Percentiles rank a stretch among this genome's conserved stretches.
Evolutionary conservation across 108 stramenopile genomes (phyloP).

Genomic region (Licmophora abbreviata): DNA sequence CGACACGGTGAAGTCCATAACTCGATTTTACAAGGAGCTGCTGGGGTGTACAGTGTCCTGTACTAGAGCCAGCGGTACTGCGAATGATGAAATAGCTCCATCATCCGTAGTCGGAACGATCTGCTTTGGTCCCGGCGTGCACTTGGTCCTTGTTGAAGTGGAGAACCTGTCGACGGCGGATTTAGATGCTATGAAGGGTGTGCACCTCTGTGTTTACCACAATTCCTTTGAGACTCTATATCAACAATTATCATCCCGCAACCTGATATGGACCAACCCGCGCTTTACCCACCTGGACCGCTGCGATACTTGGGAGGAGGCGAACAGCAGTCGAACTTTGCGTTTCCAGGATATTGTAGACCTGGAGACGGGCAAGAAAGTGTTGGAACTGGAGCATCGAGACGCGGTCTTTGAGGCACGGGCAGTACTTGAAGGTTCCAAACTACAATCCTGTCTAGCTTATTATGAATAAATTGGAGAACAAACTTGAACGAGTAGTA

Average conservation of each 20-base stretch:
- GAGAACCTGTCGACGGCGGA: slow-evolving; percentile 1
- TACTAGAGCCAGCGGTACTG: no score
- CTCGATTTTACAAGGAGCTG: slow-evolving; percentile 30
- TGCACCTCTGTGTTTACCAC: slow-evolving; percentile 32
- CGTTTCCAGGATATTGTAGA: slow-evolving; percentile 62
- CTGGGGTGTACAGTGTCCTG: slow-evolving; percentile 20
- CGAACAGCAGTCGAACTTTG: slow-evolving; percentile 18
- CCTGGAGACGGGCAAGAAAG: slow-evolving; percentile 29
- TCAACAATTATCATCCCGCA: slow-evolving; percentile 6
- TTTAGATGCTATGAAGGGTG: slow-evolving; percentile 24
- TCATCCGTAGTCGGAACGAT: slow-evolving; percentile 7
- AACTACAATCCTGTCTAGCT: no score
- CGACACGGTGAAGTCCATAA: slow-evolving; percentile 14
- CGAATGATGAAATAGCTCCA: slow-evolving; percentile 1
- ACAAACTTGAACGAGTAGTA: no score
- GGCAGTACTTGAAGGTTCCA: slow-evolving; percentile 1
- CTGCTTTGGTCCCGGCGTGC: slow-evolving; percentile 33
- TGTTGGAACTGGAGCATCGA: slow-evolving; percentile 62
- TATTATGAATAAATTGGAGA: no score
- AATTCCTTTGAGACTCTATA: slow-evolving; percentile 21
- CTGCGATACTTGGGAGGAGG: slow-evolving; percentile 54
- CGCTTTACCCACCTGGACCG: slow-evolving; percentile 41
- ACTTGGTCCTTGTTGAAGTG: slow-evolving; percentile 34
- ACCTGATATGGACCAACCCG: slow-evolving; percentile 41
- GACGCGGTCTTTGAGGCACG: slow-evolving; percentile 21